A percentile compares a stretch with the other conserved stretches of the same genome.
These are phyloP conservation scores for Capsaspora owczarzaki DNA, from an alignment of 78 protist species.

Conservation along the genomic window DNA sequence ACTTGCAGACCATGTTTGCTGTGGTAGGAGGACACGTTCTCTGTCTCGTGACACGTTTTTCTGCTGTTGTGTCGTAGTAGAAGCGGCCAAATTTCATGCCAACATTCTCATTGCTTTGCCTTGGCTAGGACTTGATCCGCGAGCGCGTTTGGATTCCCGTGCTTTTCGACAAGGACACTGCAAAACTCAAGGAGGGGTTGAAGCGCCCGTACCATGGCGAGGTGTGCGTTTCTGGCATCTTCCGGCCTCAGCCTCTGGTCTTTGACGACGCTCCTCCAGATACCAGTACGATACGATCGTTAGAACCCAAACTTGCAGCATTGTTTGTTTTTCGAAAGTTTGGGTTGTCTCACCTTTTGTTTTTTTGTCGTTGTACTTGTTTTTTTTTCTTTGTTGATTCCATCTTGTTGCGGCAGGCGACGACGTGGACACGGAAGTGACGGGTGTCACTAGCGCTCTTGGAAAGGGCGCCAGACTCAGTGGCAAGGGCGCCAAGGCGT, in stretches of 20 bases:
- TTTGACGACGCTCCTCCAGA: neutral
- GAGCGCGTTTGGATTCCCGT: neutral
- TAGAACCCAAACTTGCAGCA: neutral
- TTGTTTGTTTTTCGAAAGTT: neutral
- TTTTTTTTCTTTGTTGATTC: too few relatives aligned
- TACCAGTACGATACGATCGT: neutral
- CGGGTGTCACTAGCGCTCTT: too few relatives aligned
- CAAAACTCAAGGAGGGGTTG: neutral
- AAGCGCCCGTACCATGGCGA: neutral
- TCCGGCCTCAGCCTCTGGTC: neutral
- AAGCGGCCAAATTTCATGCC: too few relatives aligned
- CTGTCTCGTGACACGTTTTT: too few relatives aligned
- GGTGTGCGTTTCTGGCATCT: neutral
- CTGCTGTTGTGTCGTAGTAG: too few relatives aligned
- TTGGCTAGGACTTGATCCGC: too few relatives aligned
- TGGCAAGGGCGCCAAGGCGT: too few relatives aligned
- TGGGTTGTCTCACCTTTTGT: neutral
- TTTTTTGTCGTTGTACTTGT: neutral
- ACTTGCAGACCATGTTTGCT: neutral
- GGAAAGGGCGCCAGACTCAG: too few relatives aligned
- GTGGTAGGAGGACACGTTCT: neutral
- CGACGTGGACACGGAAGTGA: too few relatives aligned
- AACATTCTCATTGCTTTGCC: too few relatives aligned
- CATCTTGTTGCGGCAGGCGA: too few relatives aligned
- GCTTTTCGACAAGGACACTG: neutral